phyloP scores from a whole-genome alignment of 106 monocot species.

The Hemerocallis citrina region DNA sequence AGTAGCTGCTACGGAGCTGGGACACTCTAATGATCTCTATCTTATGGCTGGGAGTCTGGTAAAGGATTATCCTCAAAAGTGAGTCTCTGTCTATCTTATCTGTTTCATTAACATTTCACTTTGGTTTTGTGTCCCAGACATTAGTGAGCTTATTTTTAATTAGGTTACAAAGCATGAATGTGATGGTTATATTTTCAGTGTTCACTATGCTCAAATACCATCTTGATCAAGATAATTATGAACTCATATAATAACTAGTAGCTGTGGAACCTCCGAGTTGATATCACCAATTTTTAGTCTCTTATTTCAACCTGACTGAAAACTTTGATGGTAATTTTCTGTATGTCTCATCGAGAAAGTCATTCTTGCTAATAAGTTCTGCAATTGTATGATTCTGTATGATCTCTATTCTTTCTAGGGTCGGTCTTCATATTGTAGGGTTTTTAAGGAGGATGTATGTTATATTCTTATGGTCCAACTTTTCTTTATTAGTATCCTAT shows the following conservation, averaged over 20 bases:
- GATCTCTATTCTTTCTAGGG: no score
- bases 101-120: background rate
- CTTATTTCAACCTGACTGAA: no score
- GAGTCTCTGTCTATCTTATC: slow-evolving; percentile 9
- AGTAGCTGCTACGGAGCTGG: slow-evolving; percentile 86
- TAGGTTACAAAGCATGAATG: background rate
- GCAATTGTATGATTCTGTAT: no score
- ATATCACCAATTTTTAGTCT: no score
- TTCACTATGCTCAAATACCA: background rate
- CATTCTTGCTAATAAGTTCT: no score
- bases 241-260: background rate
- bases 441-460: no score
- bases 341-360: no score
- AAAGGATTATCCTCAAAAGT: slow-evolving; percentile 97
- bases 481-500: no score
- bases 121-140: background rate
- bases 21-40: slow-evolving; percentile 90
- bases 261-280: no score
- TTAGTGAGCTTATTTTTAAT: background rate
- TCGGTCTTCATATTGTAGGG: no score
- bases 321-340: no score
- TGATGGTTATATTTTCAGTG: background rate
- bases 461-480: no score
- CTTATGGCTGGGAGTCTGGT: slow-evolving; percentile 79
- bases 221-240: background rate